These are phyloP conservation scores for Heimioporus sp. DNA, from an alignment of 768 basidiomycete species.

Conservation along the genomic window DNA sequence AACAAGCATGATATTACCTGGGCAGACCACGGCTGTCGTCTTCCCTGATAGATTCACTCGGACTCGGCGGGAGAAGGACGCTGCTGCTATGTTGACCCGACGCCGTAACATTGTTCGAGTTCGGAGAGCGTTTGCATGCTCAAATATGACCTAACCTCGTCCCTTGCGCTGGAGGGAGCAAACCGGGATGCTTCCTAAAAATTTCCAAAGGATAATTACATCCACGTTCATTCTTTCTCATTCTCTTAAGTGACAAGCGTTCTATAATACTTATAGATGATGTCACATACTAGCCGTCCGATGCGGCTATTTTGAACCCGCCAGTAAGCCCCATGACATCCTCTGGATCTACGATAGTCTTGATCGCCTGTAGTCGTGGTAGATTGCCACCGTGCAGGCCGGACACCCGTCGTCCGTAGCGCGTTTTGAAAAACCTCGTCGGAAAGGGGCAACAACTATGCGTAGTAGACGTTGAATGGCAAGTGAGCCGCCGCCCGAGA, in stretches of 20 bases:
- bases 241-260: too few species aligned
- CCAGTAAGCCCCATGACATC: not conserved
- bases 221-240: too few species aligned
- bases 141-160: too few species aligned
- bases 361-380: slow-evolving; percentile 32
- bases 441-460: not conserved
- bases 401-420: slow-evolving; percentile 35
- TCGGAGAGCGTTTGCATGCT: too few species aligned
- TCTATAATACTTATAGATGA: too few species aligned
- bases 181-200: too few species aligned
- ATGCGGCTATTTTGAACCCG: not conserved
- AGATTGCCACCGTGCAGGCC: slow-evolving; percentile 46
- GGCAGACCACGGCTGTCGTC: not conserved
- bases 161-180: too few species aligned
- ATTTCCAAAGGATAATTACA: too few species aligned
- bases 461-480: slow-evolving; percentile 45
- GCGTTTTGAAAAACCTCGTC: slow-evolving; percentile 32
- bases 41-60: too few species aligned
- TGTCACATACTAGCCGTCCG: not conserved
- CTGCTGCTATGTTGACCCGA: too few species aligned
- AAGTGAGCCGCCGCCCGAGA: slow-evolving; percentile 32
- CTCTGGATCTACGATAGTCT: too few species aligned
- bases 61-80: too few species aligned
- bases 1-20: slow-evolving; percentile 46
- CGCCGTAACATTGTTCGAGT: not conserved